Conservation (phyloP, 768 basidiomycete species). For the Tulasnella sp. region DNA sequence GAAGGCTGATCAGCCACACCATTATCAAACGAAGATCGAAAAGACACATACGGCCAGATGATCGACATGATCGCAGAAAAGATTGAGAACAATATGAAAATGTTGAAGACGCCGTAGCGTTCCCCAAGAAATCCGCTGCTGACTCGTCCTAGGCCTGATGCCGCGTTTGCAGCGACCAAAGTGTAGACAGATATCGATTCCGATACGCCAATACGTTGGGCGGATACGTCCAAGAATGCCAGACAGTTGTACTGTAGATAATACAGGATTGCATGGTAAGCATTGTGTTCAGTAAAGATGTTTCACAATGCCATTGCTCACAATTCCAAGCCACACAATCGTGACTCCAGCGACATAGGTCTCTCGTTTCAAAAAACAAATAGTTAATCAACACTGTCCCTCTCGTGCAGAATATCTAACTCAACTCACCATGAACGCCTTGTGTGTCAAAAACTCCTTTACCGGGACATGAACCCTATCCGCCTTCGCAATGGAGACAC, state of each 20-base stretch:
- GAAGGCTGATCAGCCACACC: background rate
- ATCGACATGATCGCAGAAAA: slow-evolving; percentile 49
- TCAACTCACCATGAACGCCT: slow-evolving; percentile 36
- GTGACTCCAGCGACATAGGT: background rate
- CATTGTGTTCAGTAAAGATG: too few species aligned
- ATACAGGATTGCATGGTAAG: background rate
- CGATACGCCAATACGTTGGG: slow-evolving; percentile 20
- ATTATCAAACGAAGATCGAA: background rate
- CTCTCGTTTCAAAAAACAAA: slow-evolving; percentile 1
- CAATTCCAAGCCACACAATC: slow-evolving; percentile 9
- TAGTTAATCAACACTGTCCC: too few species aligned
- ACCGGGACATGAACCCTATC: slow-evolving; percentile 39
- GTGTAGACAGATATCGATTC: slow-evolving; percentile 18
- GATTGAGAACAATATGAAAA: slow-evolving; percentile 52
- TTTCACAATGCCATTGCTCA: too few species aligned
- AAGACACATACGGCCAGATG: slow-evolving; percentile 50
- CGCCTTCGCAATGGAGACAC: slow-evolving; percentile 33
- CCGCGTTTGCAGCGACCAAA: slow-evolving; percentile 23
- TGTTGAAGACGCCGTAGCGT: slow-evolving; percentile 44
- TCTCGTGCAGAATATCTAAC: too few species aligned
- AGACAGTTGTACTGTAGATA: slow-evolving; percentile 10
- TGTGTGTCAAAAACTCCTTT: slow-evolving; percentile 46
- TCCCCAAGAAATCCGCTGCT: slow-evolving; percentile 24
- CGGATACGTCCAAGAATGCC: slow-evolving; percentile 32
- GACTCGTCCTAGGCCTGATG: slow-evolving; percentile 24